These are phyloP conservation scores for Fusarium sp. DNA, from an alignment of 2,329 filamentous ascomycete genomes.

Conservation along the genomic window DNA sequence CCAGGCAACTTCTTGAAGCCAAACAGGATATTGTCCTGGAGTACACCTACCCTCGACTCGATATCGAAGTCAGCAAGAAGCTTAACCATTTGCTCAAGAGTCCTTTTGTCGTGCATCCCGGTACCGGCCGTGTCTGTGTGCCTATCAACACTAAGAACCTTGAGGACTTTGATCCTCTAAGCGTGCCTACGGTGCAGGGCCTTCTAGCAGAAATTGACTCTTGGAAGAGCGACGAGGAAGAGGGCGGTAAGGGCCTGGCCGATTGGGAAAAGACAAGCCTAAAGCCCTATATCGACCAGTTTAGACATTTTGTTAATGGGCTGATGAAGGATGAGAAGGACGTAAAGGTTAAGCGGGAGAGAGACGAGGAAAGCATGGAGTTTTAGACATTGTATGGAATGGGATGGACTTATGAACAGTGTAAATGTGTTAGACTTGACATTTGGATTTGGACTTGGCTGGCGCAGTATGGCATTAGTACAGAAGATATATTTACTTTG, in stretches of 20 bases:
- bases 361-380: constrained; percentile 65
- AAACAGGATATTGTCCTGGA: constrained; percentile 97
- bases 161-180: constrained; percentile 86
- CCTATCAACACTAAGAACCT: constrained; percentile 83
- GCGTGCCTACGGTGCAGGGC: constrained; percentile 88
- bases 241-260: constrained; percentile 60
- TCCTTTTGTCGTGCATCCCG: constrained; percentile 95
- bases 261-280: constrained; percentile 99
- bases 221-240: constrained; percentile 68
- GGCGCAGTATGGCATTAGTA: constrained; percentile 38
- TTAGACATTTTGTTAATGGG: constrained; percentile 81
- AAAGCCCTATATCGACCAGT: constrained; percentile 92
- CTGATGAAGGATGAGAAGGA: constrained; percentile 82
- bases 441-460: constrained; percentile 31
- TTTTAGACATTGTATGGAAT: constrained; percentile 55
- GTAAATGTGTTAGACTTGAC: constrained; percentile 35
- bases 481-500: constrained; percentile 30
- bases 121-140: constrained; percentile 93
- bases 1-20: constrained; percentile 80
- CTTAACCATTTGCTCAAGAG: constrained; percentile 98
- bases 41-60: constrained; percentile 96
- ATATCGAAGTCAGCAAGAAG: constrained; percentile 97
- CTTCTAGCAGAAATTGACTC: constrained; percentile 87
- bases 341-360: constrained; percentile 65
- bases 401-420: constrained; percentile 28